Base-by-base conservation (phyloP, 2,329 filamentous ascomycete genomes). In the Albifimbria verrucaria region DNA sequence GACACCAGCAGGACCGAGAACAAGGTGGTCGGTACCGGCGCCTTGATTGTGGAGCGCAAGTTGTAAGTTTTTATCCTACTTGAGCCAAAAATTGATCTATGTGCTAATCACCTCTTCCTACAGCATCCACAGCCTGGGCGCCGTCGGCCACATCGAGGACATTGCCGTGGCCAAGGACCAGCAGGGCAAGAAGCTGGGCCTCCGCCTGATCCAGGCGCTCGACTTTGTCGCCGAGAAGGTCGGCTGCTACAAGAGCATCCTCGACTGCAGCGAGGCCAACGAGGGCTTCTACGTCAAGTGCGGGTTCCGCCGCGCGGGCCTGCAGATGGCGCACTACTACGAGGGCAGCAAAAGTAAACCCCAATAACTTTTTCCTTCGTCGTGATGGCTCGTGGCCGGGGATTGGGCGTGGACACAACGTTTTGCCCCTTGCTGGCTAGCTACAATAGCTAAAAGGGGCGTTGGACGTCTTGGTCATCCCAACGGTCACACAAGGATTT, bases 261-360 rank as follows among this genome's bases (percentile, higher is more conserved):
- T 97, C 59, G 93, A 97, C 73, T 99, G 94, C 78, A 95, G 89
- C 60, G 93, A 97, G 73, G 85, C 88, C 63, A 99, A 97, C 70
- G 92, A 96, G 72, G 93, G 92, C 21, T 97, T 99, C 78, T 99
- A 99, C 72, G 81, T 96, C 72, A 97, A 97, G 81, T 97, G 94
- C 73, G 93, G 93, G 54, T 97, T 96, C 73, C 88, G 91, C 74
- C 80, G 91, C 57, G 93, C 92, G 24, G 94, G 94, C 17, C 76
- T 97, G 52, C 90, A 99, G 75, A 97, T 99, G 94, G 92, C 93
- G 43, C 91, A 96, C 77, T 96, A 96, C 74, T 94, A 95, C 69
- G 91, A 87, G 54, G 71, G 65, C 47, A 68, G 70, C 62, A 80
- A 80, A 68, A 76, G 71, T 69, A 80, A 79, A 66, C 58, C 64